Percentiles rank a stretch among this genome's conserved stretches.
phyloP scores from a whole-genome alignment of 257 asterid genomes.

The Thymus quinquecostatus region DNA sequence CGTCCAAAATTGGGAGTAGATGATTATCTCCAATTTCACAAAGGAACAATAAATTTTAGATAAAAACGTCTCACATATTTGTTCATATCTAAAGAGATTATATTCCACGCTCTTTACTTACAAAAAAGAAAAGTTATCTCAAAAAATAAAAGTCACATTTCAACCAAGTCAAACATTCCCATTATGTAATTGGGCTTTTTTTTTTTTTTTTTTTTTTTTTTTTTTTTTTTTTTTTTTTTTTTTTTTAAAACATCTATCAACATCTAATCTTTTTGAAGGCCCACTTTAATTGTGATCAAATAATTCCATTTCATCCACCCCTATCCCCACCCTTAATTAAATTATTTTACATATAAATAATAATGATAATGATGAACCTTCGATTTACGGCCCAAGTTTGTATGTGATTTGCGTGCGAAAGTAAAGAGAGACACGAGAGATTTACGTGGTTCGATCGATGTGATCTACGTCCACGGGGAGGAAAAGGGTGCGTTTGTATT shows the following conservation, averaged over 20 bases:
- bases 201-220: too few species aligned
- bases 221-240: background rate
- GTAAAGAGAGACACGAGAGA: too few species aligned
- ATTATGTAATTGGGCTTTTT: conserved; percentile 29
- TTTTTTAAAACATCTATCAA: background rate
- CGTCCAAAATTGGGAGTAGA: too few species aligned
- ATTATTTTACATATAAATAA: too few species aligned
- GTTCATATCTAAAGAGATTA: background rate
- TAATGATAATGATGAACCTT: too few species aligned
- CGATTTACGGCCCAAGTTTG: too few species aligned
- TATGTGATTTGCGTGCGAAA: too few species aligned
- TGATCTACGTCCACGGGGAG: too few species aligned
- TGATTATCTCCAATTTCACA: background rate
- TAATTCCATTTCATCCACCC: too few species aligned
- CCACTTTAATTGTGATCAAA: conserved; percentile 21
- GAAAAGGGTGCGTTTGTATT: too few species aligned
- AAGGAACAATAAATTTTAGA: background rate
- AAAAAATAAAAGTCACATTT: background rate
- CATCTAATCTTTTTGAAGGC: conserved; percentile 29
- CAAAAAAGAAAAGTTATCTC: background rate
- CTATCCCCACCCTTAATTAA: too few species aligned
- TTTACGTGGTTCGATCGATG: too few species aligned
- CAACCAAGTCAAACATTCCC: conserved; percentile 7
- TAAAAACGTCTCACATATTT: background rate
- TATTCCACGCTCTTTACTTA: background rate